Evolutionary conservation across 2,329 filamentous ascomycete species (phyloP), one percentile per base, ranked within the genome.

Genomic region (Aaosphaeria pasadenensis): DNA sequence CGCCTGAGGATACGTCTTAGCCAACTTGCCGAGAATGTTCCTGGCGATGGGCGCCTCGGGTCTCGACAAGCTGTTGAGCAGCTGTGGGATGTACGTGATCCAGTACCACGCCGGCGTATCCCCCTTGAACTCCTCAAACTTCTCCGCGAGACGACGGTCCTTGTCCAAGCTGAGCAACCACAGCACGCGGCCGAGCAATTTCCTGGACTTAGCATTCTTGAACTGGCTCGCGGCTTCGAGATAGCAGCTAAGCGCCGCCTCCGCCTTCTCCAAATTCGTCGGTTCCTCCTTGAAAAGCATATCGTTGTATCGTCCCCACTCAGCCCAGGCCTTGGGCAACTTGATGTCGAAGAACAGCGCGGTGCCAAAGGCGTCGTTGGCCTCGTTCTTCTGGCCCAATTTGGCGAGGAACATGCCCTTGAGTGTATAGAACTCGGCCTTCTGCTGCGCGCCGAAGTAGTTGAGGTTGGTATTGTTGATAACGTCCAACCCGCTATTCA

Each of bases 391-490:
- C 60, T 96, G 88, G 48, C 86, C 86, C 7, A 99, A 80, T 70
- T 96, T 96, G 67, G 95, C 94, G 40, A 97, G 77, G 78, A 99
- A 99, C 94, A 99, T 99, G 52, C 94, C 94, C 79, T 99, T 99
- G 46, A 99, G 81, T 0, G 94, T 99, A 76, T 96, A 99, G 73
- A 99, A 99, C 69, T 99, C 94, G 6, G 94, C 94, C 73, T 99
- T 99, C 70, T 99, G 94, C 63, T 91, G 87, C 3, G 87, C 82
- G 52, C 91, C 95, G 71, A 99, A 99, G 76, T 99, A 99, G 70
- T 95, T 96, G 48, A 99, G 83, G 61, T 99, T 99, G 33, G 94
- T 99, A 60, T 99, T 99, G 72, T 99, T 99, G 70, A 99, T 99
- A 3, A 99, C 94, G 64, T 99, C 94, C 56, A 99, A 70, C 1